Evolutionary conservation across 2,329 filamentous ascomycete species (phyloP).

Genomic region (Ceratocystis diversiconidia): DNA sequence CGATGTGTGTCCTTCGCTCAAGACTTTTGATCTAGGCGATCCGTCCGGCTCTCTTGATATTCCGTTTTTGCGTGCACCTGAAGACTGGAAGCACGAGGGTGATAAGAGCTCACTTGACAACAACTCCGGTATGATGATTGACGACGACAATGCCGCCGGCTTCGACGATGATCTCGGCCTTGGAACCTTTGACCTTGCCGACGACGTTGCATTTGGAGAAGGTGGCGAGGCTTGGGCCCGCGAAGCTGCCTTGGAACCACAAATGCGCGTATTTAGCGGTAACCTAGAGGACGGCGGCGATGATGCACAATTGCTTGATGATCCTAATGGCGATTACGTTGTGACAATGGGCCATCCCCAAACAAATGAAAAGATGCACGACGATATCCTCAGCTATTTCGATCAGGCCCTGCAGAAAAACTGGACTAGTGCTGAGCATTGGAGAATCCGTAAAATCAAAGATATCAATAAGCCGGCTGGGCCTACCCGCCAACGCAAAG

Average conservation of each 20-base stretch:
- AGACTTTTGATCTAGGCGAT: constrained; percentile 82
- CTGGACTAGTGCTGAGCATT: constrained; percentile 96
- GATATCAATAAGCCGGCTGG: constrained; percentile 51
- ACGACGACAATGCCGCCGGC: constrained; percentile 70
- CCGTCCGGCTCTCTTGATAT: constrained; percentile 75
- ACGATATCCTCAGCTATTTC: constrained; percentile 96
- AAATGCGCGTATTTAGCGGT: constrained; percentile 64
- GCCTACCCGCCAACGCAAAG: constrained; percentile 57
- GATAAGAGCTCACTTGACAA: constrained; percentile 45
- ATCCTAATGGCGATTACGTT: constrained; percentile 49
- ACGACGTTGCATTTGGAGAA: constrained; percentile 82
- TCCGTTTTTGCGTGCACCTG: constrained; percentile 76
- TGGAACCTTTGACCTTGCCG: constrained; percentile 55
- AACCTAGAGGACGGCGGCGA: constrained; percentile 43
- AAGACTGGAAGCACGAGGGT: constrained; percentile 57
- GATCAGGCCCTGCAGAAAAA: constrained; percentile 94
- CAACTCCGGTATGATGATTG: constrained; percentile 71
- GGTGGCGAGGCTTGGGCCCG: constrained; percentile 92
- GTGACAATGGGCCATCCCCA: constrained; percentile 59
- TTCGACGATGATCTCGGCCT: constrained; percentile 54
- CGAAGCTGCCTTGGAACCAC: constrained; percentile 73
- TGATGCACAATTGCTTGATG: constrained; percentile 37
- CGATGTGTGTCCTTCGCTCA: constrained; percentile 88
- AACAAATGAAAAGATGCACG: constrained; percentile 51
- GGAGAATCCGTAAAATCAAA: constrained; percentile 92